Conservation (phyloP, 352 stramenopile genomes). For the Phytophthora idaei region DNA sequence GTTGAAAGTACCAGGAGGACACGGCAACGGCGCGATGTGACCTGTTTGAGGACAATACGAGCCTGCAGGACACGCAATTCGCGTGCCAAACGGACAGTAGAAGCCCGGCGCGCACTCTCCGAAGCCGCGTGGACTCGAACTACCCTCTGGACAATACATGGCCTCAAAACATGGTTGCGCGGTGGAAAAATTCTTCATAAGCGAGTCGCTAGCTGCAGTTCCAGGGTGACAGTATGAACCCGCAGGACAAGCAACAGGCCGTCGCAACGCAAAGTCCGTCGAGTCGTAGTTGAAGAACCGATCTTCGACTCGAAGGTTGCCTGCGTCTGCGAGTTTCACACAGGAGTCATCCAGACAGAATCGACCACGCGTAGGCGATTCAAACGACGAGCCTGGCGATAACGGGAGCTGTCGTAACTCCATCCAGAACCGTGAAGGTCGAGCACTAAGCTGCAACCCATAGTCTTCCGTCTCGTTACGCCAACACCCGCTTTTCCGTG, state of each 20-base stretch:
- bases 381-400: constrained; percentile 60
- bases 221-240: constrained; percentile 92
- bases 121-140: constrained; percentile 74
- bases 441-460: constrained; percentile 90
- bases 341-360: constrained; percentile 96
- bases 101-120: constrained; percentile 89
- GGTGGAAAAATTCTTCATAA: constrained; percentile 90
- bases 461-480: constrained; percentile 96
- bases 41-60: constrained; percentile 92
- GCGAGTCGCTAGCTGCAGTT: constrained; percentile 71
- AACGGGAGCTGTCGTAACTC: constrained; percentile 93
- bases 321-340: constrained; percentile 78
- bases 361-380: constrained; percentile 87
- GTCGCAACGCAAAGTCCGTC: constrained; percentile 72
- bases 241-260: constrained; percentile 86
- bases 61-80: constrained; percentile 89
- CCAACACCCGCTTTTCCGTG: constrained; percentile 91
- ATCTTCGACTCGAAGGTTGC: constrained; percentile 81
- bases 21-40: constrained; percentile 86
- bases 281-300: constrained; percentile 87
- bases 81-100: constrained; percentile 92
- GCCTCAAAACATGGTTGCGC: constrained; percentile 89
- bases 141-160: constrained; percentile 94
- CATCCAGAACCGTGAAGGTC: constrained; percentile 92
- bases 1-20: constrained; percentile 93